These are phyloP conservation scores for Turritis glabra DNA, from an alignment of 345 rosid species.

Conservation along the genomic window DNA sequence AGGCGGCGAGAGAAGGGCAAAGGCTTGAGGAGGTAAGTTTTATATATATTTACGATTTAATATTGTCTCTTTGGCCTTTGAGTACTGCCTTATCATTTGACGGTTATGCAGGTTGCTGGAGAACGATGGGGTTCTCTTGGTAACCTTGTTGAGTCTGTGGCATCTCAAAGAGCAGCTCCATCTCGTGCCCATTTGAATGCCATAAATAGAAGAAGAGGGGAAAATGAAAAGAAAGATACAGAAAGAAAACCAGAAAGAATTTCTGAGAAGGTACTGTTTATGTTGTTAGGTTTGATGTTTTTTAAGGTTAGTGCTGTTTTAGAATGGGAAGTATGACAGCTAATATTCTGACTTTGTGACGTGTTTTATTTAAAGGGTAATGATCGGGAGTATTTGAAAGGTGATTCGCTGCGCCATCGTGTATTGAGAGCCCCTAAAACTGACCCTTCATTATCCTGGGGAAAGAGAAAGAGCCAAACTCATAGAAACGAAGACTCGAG, in stretches of 20 bases:
- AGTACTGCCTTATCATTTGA: constrained; percentile 22
- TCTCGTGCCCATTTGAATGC: constrained; percentile 89
- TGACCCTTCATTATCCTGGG: constrained; percentile 70
- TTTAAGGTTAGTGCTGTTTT: background rate
- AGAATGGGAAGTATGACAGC: background rate
- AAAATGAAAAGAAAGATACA: constrained; percentile 35
- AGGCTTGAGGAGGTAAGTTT: constrained; percentile 60
- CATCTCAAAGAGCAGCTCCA: constrained; percentile 73
- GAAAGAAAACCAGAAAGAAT: constrained; percentile 43
- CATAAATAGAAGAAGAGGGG: constrained; percentile 61
- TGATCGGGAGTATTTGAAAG: constrained; percentile 60
- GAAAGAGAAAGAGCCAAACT: constrained; percentile 53
- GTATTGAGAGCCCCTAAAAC: constrained; percentile 74
- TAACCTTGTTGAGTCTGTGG: constrained; percentile 65
- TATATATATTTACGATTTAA: background rate
- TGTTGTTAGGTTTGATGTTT: constrained; percentile 4
- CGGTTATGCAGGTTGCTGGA: constrained; percentile 64
- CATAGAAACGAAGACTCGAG: constrained; percentile 52
- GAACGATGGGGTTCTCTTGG: constrained; percentile 87
- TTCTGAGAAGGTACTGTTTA: constrained; percentile 50
- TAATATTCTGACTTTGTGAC: background rate
- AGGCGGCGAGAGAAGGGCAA: constrained; percentile 85
- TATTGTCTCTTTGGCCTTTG: constrained; percentile 9
- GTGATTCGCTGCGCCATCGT: constrained; percentile 56
- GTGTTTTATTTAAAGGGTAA: constrained; percentile 29